These are phyloP conservation scores for Nemania bipapillata DNA, from an alignment of 2,329 filamentous ascomycete species.

Conservation along the genomic window DNA sequence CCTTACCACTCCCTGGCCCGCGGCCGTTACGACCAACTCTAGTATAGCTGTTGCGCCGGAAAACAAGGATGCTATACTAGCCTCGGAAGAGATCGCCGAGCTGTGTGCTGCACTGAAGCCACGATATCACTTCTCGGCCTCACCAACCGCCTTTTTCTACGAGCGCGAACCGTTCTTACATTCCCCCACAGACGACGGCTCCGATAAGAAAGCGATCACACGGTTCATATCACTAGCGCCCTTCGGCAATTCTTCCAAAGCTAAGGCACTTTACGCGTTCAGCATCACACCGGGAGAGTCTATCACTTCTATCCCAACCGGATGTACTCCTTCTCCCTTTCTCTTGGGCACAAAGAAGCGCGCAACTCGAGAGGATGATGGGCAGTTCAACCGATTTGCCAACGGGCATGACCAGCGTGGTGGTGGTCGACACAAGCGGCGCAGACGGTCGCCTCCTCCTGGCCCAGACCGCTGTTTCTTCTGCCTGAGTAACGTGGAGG, in stretches of 20 bases:
- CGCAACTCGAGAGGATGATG: constrained; percentile 56
- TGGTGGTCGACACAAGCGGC: constrained; percentile 60
- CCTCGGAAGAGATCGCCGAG: constrained; percentile 77
- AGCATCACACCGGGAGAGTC: constrained; percentile 72
- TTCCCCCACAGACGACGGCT: constrained; percentile 56
- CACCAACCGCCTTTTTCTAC: constrained; percentile 74
- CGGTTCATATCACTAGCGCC: constrained; percentile 90
- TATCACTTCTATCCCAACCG: constrained; percentile 70
- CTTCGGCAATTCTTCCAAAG: constrained; percentile 78
- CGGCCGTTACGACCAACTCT: constrained; percentile 75
- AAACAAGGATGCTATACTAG: constrained; percentile 61
- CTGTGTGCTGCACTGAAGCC: constrained; percentile 83
- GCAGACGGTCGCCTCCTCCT: constrained; percentile 63
- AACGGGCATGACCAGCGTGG: constrained; percentile 59
- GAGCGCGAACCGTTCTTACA: constrained; percentile 95
- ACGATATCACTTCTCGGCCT: constrained; percentile 87
- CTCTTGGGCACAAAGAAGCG: constrained; percentile 66
- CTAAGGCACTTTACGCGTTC: constrained; percentile 85
- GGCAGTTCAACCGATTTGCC: constrained; percentile 66
- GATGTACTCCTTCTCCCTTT: constrained; percentile 81
- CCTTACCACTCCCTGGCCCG: constrained; percentile 87
- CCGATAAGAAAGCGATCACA: constrained; percentile 71
- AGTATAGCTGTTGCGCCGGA: constrained; percentile 68
- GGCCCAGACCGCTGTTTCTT: constrained; percentile 90
- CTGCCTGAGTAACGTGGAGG: constrained; percentile 86